Evolutionary conservation across 2,329 filamentous ascomycete species (phyloP), one percentile per base, ranked within the genome.

Genomic region (Fusarium anthophilum): DNA sequence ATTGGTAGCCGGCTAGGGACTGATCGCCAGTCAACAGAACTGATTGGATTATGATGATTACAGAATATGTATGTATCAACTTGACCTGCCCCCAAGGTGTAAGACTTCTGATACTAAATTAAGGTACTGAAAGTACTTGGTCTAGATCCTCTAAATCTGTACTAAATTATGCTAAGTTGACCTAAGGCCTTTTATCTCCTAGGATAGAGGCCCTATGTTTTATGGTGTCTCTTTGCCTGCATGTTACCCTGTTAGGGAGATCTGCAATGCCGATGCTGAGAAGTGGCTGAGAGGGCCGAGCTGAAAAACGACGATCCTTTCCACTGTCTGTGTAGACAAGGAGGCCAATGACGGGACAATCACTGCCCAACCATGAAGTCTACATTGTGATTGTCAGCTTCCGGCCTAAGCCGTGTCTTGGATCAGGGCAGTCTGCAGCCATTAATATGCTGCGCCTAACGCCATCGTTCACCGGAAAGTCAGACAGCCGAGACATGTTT

Each of bases 11-110:
- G 3, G 2, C 26, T 14, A 3, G 26, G 3, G 3, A 24, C 9
- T 24, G 14, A 2, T 18, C 6, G 5, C 6, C 43, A 26, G 5
- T 18, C 1, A 18, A 1, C 6, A 12, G 15, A 12, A 18, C 10
- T 2, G 6, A 26, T 44, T 24, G 43, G 41, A n/a, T 9, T n/a
- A n/a, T n/a, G 13, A 1, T 4, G 14, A 43, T 2, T n/a, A 11
- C n/a, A 11, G n/a, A 1, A 18, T 8, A 5, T 24, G 0, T 28
- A 6, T 47, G 9, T 4, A 28, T 10, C 3, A 6, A 37, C 2
- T 22, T 2, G 18, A 22, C n/a, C 18, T 28, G 26, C 26, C 26
- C 26, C 26, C 26, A 28, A 28, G 26, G 26, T 28, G 26, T 3
- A 28, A 28, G 26, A 28, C 26, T 28, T 28, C 26, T 28, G 26